Percentiles rank a stretch among this genome's conserved stretches.
phyloP scores from a whole-genome alignment of 2,329 filamentous ascomycete genomes.

The Penicillium sp. region DNA sequence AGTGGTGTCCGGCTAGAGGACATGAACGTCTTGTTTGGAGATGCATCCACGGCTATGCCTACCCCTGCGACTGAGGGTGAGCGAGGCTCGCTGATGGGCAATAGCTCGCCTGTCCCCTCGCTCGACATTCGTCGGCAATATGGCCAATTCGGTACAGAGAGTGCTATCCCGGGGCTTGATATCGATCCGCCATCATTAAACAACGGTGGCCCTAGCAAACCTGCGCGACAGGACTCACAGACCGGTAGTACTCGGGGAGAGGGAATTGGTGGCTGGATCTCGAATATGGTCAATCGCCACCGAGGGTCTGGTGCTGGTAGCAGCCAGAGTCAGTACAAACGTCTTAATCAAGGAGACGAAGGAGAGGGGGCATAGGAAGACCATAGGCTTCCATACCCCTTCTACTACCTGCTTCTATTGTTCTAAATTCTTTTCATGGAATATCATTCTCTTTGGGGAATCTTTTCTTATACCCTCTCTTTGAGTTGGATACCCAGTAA shows the following conservation, averaged over 20 bases:
- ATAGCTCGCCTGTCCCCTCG: conserved; percentile 72
- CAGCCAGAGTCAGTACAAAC: conserved; percentile 41
- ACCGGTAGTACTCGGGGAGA: conserved; percentile 41
- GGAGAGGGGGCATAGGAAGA: conserved; percentile 17
- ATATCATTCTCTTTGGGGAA: not conserved
- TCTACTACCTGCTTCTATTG: not conserved
- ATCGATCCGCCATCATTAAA: conserved; percentile 69
- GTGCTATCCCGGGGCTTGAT: conserved; percentile 71
- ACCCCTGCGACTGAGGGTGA: conserved; percentile 75
- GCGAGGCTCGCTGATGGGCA: conserved; percentile 72
- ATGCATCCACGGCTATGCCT: conserved; percentile 75
- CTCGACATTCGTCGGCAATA: conserved; percentile 59
- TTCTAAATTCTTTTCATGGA: not conserved
- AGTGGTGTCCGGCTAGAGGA: conserved; percentile 93
- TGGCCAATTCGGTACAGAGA: conserved; percentile 53
- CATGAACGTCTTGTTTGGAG: conserved; percentile 92
- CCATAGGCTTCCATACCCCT: not conserved
- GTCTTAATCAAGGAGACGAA: conserved; percentile 46
- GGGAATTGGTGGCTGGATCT: conserved; percentile 65
- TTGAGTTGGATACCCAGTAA: not conserved
- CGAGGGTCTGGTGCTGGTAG: conserved; percentile 35
- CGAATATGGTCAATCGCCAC: conserved; percentile 57
- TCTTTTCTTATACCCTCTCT: not conserved
- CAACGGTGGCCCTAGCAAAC: conserved; percentile 48
- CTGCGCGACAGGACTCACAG: conserved; percentile 32